Conservation (phyloP, 257 asterid species). For the Jaltomata sinuosa region DNA sequence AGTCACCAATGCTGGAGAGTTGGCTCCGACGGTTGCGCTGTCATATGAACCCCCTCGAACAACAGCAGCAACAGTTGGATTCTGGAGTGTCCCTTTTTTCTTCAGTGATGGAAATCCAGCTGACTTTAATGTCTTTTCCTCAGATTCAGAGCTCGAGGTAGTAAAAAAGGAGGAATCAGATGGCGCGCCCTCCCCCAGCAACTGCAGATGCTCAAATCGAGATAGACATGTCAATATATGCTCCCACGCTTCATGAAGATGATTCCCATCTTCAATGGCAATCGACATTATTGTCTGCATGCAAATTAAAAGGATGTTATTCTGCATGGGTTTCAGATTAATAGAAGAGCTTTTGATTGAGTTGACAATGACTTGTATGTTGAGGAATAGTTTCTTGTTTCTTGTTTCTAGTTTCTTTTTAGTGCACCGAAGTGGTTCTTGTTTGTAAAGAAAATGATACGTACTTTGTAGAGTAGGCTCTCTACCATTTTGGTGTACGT, state of each 20-base stretch:
- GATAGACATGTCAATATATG: conserved; percentile 95
- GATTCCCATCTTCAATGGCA: conserved; percentile 94
- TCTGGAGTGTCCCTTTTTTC: conserved; percentile 86
- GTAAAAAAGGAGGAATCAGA: conserved; percentile 83
- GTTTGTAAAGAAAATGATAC: background rate
- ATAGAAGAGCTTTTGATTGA: background rate
- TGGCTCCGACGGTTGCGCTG: conserved; percentile 64
- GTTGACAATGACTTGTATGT: background rate
- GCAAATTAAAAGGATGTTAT: conserved; percentile 10
- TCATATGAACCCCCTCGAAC: conserved; percentile 99
- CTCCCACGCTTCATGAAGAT: conserved; percentile 97
- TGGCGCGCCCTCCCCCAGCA: conserved; percentile 97
- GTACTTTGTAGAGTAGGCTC: background rate
- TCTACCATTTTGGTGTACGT: background rate
- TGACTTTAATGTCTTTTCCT: conserved; percentile 39
- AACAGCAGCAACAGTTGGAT: conserved; percentile 93
- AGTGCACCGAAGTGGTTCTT: background rate
- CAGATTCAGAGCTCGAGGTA: conserved; percentile 51
- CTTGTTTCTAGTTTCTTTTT: background rate
- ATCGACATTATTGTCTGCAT: conserved; percentile 84
- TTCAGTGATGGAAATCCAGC: conserved; percentile 59
- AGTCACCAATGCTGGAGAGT: conserved; percentile 70
- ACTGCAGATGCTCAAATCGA: conserved; percentile 96
- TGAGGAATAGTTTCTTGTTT: background rate
- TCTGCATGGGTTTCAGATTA: background rate